Percentiles rank a stretch among this genome's conserved stretches.
These are phyloP conservation scores for Eucommia ulmoides DNA, from an alignment of 257 asterid genomes.

Conservation along the genomic window DNA sequence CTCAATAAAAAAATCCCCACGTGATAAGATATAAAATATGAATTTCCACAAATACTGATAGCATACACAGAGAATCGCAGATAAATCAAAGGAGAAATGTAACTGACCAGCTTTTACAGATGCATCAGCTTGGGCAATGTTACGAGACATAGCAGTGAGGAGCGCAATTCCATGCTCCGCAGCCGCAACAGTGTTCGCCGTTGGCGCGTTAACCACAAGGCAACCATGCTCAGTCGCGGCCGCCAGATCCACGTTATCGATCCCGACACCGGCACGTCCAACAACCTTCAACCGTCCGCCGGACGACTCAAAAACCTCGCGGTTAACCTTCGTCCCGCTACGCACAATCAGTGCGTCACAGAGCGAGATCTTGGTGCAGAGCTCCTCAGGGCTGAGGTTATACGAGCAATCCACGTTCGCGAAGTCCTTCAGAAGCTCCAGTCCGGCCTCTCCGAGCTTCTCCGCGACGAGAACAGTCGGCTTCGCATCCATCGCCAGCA, in stretches of 20 bases:
- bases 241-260: slow-evolving; percentile 93
- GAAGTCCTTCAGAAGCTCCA: slow-evolving; percentile 51
- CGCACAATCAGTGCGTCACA: slow-evolving; percentile 85
- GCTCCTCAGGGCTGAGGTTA: slow-evolving; percentile 75
- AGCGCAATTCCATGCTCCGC: slow-evolving; percentile 95
- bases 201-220: slow-evolving; percentile 90
- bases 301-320: slow-evolving; percentile 82
- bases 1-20: too few species aligned
- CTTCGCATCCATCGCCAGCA: slow-evolving; percentile 63
- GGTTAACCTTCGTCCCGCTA: slow-evolving; percentile 80
- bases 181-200: slow-evolving; percentile 88
- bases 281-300: slow-evolving; percentile 83
- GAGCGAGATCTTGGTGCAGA: slow-evolving; percentile 77
- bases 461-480: slow-evolving; percentile 89
- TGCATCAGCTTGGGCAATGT: slow-evolving; percentile 88
- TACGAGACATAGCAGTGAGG: slow-evolving; percentile 77
- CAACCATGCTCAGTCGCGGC: slow-evolving; percentile 96
- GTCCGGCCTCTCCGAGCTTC: slow-evolving; percentile 82
- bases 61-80: background rate
- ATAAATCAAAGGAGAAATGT: background rate
- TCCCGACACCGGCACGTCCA: slow-evolving; percentile 94
- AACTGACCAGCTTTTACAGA: slow-evolving; percentile 75
- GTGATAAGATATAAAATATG: too few species aligned
- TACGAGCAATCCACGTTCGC: slow-evolving; percentile 86
- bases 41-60: too few species aligned